phyloP scores from a whole-genome alignment of 2,329 filamentous ascomycete species.

The Pyrenophora tritici-repentis region DNA sequence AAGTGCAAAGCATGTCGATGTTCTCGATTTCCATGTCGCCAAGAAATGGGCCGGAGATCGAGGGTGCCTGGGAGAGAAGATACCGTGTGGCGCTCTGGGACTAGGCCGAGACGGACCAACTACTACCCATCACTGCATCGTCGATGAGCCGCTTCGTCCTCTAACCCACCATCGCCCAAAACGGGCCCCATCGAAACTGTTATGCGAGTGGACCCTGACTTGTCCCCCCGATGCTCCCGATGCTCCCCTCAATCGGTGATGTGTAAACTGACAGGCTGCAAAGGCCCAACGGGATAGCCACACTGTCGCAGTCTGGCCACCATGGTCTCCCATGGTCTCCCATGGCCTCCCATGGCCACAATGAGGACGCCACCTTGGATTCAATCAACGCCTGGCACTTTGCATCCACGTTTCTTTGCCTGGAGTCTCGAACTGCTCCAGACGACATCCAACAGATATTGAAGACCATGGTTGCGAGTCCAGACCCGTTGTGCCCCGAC shows the following conservation, averaged over 20 bases:
- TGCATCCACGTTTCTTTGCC: too few relatives aligned
- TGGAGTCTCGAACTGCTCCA: too few relatives aligned
- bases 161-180: slow-evolving; percentile 8
- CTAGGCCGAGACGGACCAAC: slow-evolving; percentile 12
- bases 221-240: slow-evolving; percentile 7
- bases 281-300: background rate
- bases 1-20: slow-evolving; percentile 16
- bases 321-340: background rate
- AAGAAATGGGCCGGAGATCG: slow-evolving; percentile 23
- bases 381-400: background rate
- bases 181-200: slow-evolving; percentile 7
- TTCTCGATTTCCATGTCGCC: slow-evolving; percentile 23
- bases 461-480: background rate
- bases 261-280: background rate
- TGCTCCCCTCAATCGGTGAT: slow-evolving; percentile 14
- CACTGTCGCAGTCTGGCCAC: background rate
- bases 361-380: background rate
- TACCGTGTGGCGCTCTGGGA: slow-evolving; percentile 7
- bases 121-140: slow-evolving; percentile 21
- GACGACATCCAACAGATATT: background rate
- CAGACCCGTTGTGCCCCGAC: background rate
- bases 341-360: background rate
- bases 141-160: slow-evolving; percentile 19
- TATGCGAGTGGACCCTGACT: background rate
- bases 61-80: slow-evolving; percentile 8